Percentiles rank a stretch among this genome's conserved stretches.
phyloP scores from a whole-genome alignment of 257 asterid species.

The Ilex asprella region DNA sequence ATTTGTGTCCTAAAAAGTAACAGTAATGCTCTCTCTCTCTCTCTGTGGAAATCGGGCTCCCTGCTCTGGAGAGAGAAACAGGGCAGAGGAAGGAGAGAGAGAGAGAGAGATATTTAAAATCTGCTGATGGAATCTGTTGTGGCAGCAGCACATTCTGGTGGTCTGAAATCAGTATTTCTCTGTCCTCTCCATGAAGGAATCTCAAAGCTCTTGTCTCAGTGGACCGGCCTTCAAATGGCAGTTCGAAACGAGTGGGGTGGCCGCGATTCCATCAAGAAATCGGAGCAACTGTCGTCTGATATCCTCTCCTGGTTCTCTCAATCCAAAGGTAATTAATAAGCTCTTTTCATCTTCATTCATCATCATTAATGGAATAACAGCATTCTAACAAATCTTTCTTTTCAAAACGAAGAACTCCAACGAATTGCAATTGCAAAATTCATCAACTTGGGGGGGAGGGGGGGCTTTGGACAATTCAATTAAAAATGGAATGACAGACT shows the following conservation, averaged over 20 bases:
- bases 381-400: neutral
- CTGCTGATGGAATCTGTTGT: neutral
- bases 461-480: no score
- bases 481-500: no score
- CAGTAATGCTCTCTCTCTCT: no score
- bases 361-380: no score
- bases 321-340: slow-evolving; percentile 13
- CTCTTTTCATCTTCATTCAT: neutral
- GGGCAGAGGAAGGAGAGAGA: no score
- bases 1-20: no score
- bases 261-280: slow-evolving; percentile 29
- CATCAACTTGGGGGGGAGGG: no score
- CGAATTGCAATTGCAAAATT: no score
- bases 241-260: slow-evolving; percentile 48
- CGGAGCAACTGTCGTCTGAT: slow-evolving; percentile 27
- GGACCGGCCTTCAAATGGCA: slow-evolving; percentile 49
- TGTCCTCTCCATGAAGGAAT: slow-evolving; percentile 23
- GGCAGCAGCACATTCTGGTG: neutral
- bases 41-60: no score
- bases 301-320: slow-evolving; percentile 34
- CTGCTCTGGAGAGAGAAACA: no score
- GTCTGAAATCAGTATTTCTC: neutral
- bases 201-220: slow-evolving; percentile 24
- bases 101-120: neutral
- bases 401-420: no score